Percentiles rank a stretch among this genome's conserved stretches.
Conservation (phyloP, 441 rosid species). For the Pelargonium hybrid region DNA sequence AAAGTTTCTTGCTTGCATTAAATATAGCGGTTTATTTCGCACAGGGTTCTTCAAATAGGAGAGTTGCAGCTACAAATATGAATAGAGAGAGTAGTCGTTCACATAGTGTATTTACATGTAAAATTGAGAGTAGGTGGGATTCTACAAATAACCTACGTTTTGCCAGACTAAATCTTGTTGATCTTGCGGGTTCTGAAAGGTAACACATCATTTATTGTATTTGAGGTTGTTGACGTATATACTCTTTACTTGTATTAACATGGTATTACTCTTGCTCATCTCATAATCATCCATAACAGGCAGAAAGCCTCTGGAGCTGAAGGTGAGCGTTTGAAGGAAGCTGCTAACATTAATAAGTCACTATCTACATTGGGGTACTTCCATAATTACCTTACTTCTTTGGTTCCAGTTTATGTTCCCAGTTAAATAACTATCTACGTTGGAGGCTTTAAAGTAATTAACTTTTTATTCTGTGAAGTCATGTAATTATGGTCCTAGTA, state of each 20-base stretch:
- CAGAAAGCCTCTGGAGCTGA: constrained; percentile 97
- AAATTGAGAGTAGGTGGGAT: constrained; percentile 89
- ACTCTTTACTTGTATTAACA: constrained; percentile 8
- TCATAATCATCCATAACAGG: constrained; percentile 33
- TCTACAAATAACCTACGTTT: constrained; percentile 77
- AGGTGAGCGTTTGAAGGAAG: constrained; percentile 95
- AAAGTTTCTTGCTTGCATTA: constrained; percentile 8
- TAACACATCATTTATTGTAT: constrained; percentile 18
- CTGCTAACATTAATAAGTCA: constrained; percentile 90
- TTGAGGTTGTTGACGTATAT: constrained; percentile 12
- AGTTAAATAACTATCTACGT: too few relatives aligned
- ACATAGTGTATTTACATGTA: constrained; percentile 93
- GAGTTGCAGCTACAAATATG: constrained; percentile 97
- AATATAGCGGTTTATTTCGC: constrained; percentile 13
- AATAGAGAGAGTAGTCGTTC: constrained; percentile 97
- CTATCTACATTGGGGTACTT: constrained; percentile 85
- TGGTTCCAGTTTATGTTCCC: constrained; percentile 3
- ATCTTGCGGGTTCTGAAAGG: constrained; percentile 99
- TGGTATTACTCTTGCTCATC: constrained; percentile 1
- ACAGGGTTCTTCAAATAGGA: constrained; percentile 87
- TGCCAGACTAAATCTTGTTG: constrained; percentile 93
- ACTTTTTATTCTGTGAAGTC: constrained; percentile 42
- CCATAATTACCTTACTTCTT: constrained; percentile 1
- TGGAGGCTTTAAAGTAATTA: background rate
- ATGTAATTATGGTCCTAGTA: constrained; percentile 95